Conservation (phyloP, 2,329 filamentous ascomycete genomes). For the Aspergillus transmontanensis region DNA sequence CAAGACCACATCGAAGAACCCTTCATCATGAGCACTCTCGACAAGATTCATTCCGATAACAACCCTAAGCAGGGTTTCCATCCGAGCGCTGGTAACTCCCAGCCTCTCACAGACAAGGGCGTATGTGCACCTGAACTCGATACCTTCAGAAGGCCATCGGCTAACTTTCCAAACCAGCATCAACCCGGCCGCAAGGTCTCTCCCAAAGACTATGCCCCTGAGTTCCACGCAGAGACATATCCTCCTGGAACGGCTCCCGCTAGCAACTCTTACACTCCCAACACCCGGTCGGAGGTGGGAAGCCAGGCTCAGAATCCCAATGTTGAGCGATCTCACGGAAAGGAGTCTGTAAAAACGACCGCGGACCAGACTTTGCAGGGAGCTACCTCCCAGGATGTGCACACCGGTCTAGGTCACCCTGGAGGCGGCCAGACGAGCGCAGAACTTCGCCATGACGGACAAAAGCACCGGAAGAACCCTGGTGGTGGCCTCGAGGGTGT, state of each 20-base stretch:
- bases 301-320: slow-evolving; percentile 45
- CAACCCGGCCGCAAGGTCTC: slow-evolving; percentile 63
- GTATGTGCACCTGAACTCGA: not conserved
- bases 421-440: slow-evolving; percentile 50
- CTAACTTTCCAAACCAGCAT: slow-evolving; percentile 52
- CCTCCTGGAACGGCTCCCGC: slow-evolving; percentile 66
- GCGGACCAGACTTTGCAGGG: slow-evolving; percentile 53
- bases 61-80: slow-evolving; percentile 14
- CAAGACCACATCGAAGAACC: not conserved
- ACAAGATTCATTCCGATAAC: slow-evolving; percentile 12
- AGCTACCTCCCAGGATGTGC: slow-evolving; percentile 56
- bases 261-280: slow-evolving; percentile 51
- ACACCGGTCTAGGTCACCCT: slow-evolving; percentile 58
- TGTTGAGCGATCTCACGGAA: slow-evolving; percentile 43
- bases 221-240: slow-evolving; percentile 65
- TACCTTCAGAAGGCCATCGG: not conserved
- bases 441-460: slow-evolving; percentile 52
- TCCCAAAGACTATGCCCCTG: slow-evolving; percentile 57
- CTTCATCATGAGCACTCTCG: slow-evolving; percentile 8
- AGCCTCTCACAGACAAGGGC: slow-evolving; percentile 1
- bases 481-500: slow-evolving; percentile 48
- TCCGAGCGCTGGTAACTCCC: slow-evolving; percentile 1
- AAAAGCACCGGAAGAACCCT: slow-evolving; percentile 44
- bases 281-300: slow-evolving; percentile 39
- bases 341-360: slow-evolving; percentile 43